A percentile compares a stretch with the other conserved stretches of the same genome.
Evolutionary conservation across 352 stramenopile species (phyloP).

Genomic region (Phytopythium oedochilum): DNA sequence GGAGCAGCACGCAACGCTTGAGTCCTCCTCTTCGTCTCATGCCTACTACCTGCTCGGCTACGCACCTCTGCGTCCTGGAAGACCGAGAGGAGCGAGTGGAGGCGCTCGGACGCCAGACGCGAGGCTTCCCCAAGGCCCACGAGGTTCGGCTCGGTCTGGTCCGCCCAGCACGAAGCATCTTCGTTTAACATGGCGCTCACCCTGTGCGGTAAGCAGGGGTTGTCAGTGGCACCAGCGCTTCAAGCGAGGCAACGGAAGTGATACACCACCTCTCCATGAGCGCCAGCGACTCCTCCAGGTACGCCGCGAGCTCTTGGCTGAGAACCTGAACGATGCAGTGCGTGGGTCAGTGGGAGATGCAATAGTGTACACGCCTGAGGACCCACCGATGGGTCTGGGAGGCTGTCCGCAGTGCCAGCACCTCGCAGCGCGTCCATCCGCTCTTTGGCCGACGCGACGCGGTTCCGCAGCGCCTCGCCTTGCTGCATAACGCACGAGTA

Average conservation of each 20-base stretch:
- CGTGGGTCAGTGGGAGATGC: neutral
- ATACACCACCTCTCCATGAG: conserved; percentile 2
- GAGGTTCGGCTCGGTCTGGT: neutral
- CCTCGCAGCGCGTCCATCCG: neutral
- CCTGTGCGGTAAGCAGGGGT: neutral
- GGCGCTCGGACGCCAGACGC: neutral
- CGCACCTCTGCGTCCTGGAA: neutral
- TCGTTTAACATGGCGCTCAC: neutral
- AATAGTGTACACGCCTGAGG: neutral
- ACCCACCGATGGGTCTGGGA: neutral
- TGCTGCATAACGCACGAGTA: neutral
- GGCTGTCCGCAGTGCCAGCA: neutral
- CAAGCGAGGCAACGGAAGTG: neutral
- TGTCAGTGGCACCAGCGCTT: too few relatives aligned
- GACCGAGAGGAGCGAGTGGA: neutral
- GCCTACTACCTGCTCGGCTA: too few relatives aligned
- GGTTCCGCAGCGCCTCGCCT: conserved; percentile 2
- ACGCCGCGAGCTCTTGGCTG: neutral
- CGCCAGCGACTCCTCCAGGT: neutral
- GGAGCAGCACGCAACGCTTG: neutral
- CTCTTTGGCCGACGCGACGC: neutral
- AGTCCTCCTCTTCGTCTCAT: neutral
- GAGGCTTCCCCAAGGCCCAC: conserved; percentile 1
- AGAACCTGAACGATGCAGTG: neutral
- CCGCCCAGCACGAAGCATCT: neutral